These are phyloP conservation scores for Geranomyces michiganensis DNA, from an alignment of 192 early-diverging fungal genomes.

Conservation along the genomic window DNA sequence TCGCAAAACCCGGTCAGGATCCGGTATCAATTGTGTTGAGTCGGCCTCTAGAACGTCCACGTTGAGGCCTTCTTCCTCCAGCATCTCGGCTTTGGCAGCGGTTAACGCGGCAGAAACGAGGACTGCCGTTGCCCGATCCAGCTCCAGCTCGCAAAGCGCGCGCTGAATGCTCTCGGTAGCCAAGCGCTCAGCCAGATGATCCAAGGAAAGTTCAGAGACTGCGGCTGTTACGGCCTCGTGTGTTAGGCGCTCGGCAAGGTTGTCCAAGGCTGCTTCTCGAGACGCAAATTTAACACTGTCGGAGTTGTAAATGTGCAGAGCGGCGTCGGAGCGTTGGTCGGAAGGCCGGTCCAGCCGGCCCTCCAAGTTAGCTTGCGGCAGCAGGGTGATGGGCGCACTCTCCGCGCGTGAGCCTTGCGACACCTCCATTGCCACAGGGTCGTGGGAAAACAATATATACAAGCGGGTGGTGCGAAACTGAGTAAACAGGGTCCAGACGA, in stretches of 20 bases:
- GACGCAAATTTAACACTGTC: not conserved
- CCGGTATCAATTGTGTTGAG: not conserved
- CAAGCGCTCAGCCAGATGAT: not conserved
- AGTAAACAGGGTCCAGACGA: too few species aligned
- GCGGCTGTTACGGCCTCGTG: not conserved
- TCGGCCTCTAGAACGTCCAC: not conserved
- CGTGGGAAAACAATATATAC: too few species aligned
- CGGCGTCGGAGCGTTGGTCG: not conserved
- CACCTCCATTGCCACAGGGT: too few species aligned
- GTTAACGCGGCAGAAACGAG: not conserved
- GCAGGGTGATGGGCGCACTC: too few species aligned
- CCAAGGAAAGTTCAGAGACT: not conserved
- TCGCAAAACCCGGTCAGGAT: not conserved
- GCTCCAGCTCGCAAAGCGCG: conserved; percentile 3
- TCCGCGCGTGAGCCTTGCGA: too few species aligned
- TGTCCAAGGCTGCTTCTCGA: not conserved
- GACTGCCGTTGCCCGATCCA: not conserved
- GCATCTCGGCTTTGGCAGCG: not conserved
- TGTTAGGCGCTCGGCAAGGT: not conserved
- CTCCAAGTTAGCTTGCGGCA: not conserved
- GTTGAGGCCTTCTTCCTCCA: not conserved
- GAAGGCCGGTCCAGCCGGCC: not conserved
- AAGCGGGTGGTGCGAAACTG: too few species aligned
- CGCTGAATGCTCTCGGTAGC: not conserved
- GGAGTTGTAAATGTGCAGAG: conserved; percentile 1